Conservation (phyloP, 768 basidiomycete genomes). For the Lentinula aciculospora region DNA sequence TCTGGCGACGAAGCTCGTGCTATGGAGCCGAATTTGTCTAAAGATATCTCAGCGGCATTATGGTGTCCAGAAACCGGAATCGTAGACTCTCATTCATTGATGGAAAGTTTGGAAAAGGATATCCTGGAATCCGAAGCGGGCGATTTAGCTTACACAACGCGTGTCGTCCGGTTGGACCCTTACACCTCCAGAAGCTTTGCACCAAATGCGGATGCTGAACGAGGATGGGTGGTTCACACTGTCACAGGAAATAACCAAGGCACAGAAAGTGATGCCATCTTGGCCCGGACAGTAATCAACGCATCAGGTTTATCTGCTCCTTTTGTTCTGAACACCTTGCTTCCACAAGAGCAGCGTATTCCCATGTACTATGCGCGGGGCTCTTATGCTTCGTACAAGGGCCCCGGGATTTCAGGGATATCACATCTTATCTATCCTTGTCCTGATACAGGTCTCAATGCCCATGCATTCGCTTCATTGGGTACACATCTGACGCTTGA, state of each 20-base stretch:
- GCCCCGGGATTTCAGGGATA: conserved; percentile 64
- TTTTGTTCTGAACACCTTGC: conserved; percentile 65
- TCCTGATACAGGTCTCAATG: conserved; percentile 56
- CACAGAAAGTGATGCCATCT: conserved; percentile 52
- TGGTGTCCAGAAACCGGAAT: conserved; percentile 89
- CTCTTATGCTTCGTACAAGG: conserved; percentile 84
- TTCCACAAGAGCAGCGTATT: conserved; percentile 50
- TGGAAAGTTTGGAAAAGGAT: conserved; percentile 80
- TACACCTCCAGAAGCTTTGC: conserved; percentile 24
- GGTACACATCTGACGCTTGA: conserved; percentile 93
- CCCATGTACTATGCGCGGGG: conserved; percentile 80
- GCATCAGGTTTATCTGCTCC: conserved; percentile 72
- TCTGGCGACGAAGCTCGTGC: conserved; percentile 59
- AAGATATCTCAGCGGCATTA: conserved; percentile 64
- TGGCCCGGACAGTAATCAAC: conserved; percentile 76
- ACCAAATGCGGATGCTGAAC: conserved; percentile 25
- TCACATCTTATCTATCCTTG: conserved; percentile 88
- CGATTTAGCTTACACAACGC: conserved; percentile 71
- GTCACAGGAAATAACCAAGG: conserved; percentile 44
- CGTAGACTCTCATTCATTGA: conserved; percentile 78
- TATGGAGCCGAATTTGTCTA: conserved; percentile 80
- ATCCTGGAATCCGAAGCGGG: conserved; percentile 65
- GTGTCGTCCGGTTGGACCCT: conserved; percentile 82
- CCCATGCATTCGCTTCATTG: conserved; percentile 72
- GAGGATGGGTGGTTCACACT: conserved; percentile 88